Conservation (phyloP, 495 filamentous ascomycete genomes). For the Penicillium angulare region DNA sequence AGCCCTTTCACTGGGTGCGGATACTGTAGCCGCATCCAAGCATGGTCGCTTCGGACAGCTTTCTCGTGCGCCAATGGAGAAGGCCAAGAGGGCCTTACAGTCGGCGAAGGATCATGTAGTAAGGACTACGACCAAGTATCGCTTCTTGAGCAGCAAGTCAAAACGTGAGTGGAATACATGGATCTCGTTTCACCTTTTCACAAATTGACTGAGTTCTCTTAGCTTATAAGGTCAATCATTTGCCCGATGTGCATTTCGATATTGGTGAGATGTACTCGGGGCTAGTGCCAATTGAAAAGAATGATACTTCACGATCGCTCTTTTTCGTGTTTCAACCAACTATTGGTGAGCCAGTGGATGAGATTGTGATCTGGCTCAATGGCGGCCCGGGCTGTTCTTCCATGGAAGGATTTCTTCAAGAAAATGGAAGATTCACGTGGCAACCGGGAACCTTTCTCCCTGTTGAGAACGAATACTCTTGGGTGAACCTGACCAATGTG, state of each 20-base stretch:
- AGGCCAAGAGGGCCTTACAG: conserved; percentile 74
- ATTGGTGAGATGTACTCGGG: conserved; percentile 77
- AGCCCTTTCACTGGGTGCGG: conserved; percentile 26
- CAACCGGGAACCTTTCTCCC: conserved; percentile 57
- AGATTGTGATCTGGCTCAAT: conserved; percentile 73
- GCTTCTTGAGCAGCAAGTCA: conserved; percentile 37
- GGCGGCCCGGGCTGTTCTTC: conserved; percentile 70
- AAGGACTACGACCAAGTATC: conserved; percentile 26
- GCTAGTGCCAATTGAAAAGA: conserved; percentile 63
- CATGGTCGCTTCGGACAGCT: conserved; percentile 48
- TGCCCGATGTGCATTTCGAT: conserved; percentile 72
- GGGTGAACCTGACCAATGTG: conserved; percentile 66
- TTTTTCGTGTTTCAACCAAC: conserved; percentile 55
- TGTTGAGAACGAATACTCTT: conserved; percentile 60
- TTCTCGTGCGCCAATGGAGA: conserved; percentile 77
- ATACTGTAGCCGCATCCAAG: conserved; percentile 22
- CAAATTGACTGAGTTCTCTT: background rate
- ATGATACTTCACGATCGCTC: conserved; percentile 45
- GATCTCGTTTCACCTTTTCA: background rate
- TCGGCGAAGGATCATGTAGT: conserved; percentile 23
- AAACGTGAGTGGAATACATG: conserved; percentile 23
- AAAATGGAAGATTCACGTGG: conserved; percentile 66
- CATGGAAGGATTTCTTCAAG: conserved; percentile 64
- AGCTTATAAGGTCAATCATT: conserved; percentile 65
- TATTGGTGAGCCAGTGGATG: conserved; percentile 52